A percentile compares a stretch with the other conserved stretches of the same genome.
Evolutionary conservation across 495 filamentous ascomycete species (phyloP).

Genomic region (Polyplosphaeria fusca): DNA sequence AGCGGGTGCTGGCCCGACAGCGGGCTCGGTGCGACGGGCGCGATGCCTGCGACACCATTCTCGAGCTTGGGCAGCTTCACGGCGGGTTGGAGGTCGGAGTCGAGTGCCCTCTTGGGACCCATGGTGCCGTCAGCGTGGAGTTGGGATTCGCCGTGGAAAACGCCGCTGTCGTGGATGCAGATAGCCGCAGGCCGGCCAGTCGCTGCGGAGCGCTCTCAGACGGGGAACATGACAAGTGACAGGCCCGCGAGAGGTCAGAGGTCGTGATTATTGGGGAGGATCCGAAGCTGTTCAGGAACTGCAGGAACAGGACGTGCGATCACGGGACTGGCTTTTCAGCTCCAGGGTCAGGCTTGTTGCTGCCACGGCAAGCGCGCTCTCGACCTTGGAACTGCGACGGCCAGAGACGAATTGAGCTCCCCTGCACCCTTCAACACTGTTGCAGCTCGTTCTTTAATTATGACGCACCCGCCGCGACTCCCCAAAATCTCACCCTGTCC

Average conservation of each 20-base stretch:
- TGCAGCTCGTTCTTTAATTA: not conserved
- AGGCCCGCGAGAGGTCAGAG: not conserved
- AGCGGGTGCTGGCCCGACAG: slow-evolving; percentile 10
- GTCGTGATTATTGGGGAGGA: too few species aligned
- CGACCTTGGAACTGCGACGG: not conserved
- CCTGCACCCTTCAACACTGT: not conserved
- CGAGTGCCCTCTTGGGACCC: slow-evolving; percentile 21
- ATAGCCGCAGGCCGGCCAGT: not conserved
- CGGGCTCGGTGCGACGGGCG: too few species aligned
- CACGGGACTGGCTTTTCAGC: not conserved
- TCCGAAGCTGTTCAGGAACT: too few species aligned
- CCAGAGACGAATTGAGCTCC: too few species aligned
- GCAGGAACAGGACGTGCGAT: too few species aligned
- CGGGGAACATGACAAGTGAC: not conserved
- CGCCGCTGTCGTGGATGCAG: slow-evolving; percentile 8
- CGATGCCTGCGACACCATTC: slow-evolving; percentile 54
- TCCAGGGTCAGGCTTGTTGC: not conserved
- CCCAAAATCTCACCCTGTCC: too few species aligned
- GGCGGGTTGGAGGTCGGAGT: slow-evolving; percentile 11
- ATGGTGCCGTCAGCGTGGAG: slow-evolving; percentile 5
- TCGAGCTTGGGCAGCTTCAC: slow-evolving; percentile 33
- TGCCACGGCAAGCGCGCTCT: not conserved
- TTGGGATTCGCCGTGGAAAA: slow-evolving; percentile 26
- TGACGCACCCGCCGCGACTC: too few species aligned
- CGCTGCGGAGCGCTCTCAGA: slow-evolving; percentile 2